Base-by-base conservation (phyloP, 2,329 filamentous ascomycete genomes). In the Graphium sp. region DNA sequence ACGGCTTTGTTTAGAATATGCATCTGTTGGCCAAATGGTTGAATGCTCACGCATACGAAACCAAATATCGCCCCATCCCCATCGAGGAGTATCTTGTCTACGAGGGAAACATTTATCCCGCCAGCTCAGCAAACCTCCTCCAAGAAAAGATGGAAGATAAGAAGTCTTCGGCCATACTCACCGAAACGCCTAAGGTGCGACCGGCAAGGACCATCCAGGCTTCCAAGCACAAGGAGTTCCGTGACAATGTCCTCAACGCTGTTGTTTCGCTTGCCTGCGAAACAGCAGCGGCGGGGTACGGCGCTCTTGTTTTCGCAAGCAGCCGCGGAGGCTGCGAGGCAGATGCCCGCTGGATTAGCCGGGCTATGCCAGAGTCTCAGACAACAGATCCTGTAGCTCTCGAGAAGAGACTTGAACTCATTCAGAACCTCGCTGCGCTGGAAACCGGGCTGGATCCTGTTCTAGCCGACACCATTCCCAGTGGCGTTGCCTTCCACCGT, bases 401-500 rank as follows among this genome's bases (percentile, higher is more conserved):
- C 26, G 68, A 72, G 24, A 65, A 58, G 39, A 60, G 79, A 31
- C 47, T 63, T 30, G 74, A 82, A 39, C 48, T 84, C 5, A 43
- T 84, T 3, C 64, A 63, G 18, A 72, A 81, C 18, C 44, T 85
- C 32, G 63, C 69, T 31, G 78, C 68, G 40, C 58, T 80, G 4
- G 61, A 58, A 11, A 71, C 67, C 11, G 78, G 74, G 1, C 51
- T 82, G 13, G 79, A 85, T 42, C 58, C 65, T 2, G 58, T 60
- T 2, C 54, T 85, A 7, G 66, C 70, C 39, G 68, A 68, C 36
- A 79, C 72, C 0, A 54, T 84, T 3, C 53, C 65, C 1, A 58
- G 54, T 28, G 79, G 79, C 2, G 76, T 82, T 32, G 79, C 72
- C 10, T 84, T 83, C 47, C 79, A 85, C 46, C 74, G 70, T 73